A percentile compares a stretch with the other conserved stretches of the same genome.
These are phyloP conservation scores for Royoungia palumana DNA, from an alignment of 768 basidiomycete genomes.

Conservation along the genomic window DNA sequence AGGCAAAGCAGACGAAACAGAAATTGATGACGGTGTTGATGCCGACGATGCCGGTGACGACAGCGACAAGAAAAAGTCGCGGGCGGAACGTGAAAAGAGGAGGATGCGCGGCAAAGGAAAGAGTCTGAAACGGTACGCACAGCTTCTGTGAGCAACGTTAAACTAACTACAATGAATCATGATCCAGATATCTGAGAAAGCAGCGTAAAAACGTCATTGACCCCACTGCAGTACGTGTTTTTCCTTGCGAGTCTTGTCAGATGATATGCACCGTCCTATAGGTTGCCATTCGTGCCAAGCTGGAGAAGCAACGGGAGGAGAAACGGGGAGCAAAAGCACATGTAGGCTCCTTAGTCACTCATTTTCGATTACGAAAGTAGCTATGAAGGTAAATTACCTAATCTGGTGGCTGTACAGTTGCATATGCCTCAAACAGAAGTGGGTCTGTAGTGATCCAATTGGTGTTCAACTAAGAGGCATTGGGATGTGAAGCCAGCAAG, in stretches of 20 bases:
- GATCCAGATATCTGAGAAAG: slow-evolving; percentile 66
- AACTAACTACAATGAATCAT: not conserved
- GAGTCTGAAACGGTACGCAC: slow-evolving; percentile 67
- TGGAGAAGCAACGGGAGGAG: slow-evolving; percentile 56
- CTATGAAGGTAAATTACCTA: no score
- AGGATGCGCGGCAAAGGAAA: slow-evolving; percentile 88
- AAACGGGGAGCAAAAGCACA: slow-evolving; percentile 33
- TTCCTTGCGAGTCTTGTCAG: not conserved
- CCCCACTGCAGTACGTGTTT: slow-evolving; percentile 56
- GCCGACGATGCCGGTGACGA: slow-evolving; percentile 38
- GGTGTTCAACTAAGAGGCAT: no score
- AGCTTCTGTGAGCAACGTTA: not conserved
- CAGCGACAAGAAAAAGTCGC: slow-evolving; percentile 24
- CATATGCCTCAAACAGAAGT: no score
- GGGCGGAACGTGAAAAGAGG: slow-evolving; percentile 52
- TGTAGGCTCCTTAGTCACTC: no score
- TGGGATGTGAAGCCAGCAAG: no score
- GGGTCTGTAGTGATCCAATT: no score
- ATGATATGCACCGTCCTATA: slow-evolving; percentile 11
- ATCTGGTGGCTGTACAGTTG: no score
- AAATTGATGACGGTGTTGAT: slow-evolving; percentile 36
- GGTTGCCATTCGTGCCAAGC: slow-evolving; percentile 64
- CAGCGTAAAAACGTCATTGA: slow-evolving; percentile 95
- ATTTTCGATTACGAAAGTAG: no score
- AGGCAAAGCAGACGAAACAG: slow-evolving; percentile 72